These are phyloP conservation scores for Fomitopsis pinicola DNA, from an alignment of 1,284 basidiomycete genomes.

Conservation along the genomic window DNA sequence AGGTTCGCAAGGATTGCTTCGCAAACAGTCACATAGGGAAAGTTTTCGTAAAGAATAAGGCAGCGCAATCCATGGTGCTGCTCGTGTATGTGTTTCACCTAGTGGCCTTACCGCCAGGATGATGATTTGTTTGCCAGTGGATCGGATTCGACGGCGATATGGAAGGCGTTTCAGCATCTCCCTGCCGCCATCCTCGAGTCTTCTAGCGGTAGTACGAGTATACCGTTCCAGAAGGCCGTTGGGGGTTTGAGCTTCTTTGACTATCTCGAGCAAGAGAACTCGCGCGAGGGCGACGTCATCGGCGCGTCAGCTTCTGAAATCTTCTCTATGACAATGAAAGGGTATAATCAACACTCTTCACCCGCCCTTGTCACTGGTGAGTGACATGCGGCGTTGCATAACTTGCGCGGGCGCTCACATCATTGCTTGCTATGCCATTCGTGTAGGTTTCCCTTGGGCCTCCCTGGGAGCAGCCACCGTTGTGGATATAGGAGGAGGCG, in stretches of 20 bases:
- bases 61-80: not conserved
- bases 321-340: not conserved
- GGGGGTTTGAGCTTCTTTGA: conserved; percentile 4
- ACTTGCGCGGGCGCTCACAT: too few species aligned
- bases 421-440: not conserved
- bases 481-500: conserved; percentile 19
- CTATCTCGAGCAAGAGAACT: conserved; percentile 8
- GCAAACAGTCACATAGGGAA: conserved; percentile 8
- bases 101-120: too few species aligned
- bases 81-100: not conserved
- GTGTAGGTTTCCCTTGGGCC: conserved; percentile 15
- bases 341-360: not conserved
- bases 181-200: conserved; percentile 5
- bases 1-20: conserved; percentile 7
- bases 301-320: not conserved
- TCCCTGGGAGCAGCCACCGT: conserved; percentile 7
- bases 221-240: conserved; percentile 6
- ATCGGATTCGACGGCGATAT: not conserved
- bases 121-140: not conserved
- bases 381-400: not conserved
- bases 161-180: conserved; percentile 4
- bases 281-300: conserved; percentile 6
- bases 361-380: not conserved
- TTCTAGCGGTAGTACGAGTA: not conserved
- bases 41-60: conserved; percentile 1